Conservation (phyloP, 164 flowering plant genomes). For the Saururus chinensis region DNA sequence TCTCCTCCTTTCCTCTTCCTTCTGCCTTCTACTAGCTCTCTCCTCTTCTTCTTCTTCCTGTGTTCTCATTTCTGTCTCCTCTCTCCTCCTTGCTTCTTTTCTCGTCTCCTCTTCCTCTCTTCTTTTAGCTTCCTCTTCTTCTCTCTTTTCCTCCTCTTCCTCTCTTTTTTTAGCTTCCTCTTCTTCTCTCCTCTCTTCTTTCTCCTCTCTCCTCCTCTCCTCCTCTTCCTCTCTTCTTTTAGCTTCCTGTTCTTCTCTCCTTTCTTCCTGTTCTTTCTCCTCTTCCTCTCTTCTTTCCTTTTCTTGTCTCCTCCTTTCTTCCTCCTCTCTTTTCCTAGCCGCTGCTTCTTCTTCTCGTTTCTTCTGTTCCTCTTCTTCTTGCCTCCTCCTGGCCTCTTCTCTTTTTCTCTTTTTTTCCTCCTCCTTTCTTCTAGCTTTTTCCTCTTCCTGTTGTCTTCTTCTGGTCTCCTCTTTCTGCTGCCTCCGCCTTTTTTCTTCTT, state of each 20-base stretch:
- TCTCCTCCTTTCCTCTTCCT: not conserved
- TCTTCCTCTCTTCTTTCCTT: constrained; percentile 4
- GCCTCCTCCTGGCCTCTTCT: not conserved
- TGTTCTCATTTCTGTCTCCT: not conserved
- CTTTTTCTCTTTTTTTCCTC: constrained; percentile 1
- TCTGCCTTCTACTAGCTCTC: constrained; percentile 1
- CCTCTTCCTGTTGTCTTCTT: not conserved
- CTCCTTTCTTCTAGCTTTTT: constrained; percentile 3
- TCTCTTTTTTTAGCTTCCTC: not conserved
- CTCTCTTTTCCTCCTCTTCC: not conserved
- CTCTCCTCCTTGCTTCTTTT: not conserved
- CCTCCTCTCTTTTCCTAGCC: constrained; percentile 6
- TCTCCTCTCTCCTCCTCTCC: no score
- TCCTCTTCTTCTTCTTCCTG: constrained; percentile 4
- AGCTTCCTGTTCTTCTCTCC: no score
- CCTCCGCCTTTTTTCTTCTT: constrained; percentile 2
- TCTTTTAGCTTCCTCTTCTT: not conserved
- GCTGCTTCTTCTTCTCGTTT: constrained; percentile 11
- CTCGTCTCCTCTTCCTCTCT: not conserved
- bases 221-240: no score
- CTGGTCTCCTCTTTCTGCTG: constrained; percentile 8
- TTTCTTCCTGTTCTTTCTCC: not conserved
- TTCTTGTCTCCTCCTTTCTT: constrained; percentile 1
- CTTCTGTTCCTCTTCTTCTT: constrained; percentile 3
- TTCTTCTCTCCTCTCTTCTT: not conserved